Conservation (phyloP, 2,329 filamentous ascomycete genomes). For the Fusarium ramigenum region DNA sequence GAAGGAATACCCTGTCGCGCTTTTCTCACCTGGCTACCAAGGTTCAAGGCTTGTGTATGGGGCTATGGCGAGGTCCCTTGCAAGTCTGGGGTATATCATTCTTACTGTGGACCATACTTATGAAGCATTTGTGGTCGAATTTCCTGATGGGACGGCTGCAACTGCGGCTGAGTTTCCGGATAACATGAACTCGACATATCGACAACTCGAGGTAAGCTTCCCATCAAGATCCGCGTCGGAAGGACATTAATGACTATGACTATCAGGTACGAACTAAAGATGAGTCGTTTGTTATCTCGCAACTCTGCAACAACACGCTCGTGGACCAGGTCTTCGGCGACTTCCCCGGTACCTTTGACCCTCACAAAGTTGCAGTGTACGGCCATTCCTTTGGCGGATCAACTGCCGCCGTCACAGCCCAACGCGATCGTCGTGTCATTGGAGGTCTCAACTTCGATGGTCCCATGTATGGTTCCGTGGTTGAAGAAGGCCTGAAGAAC, state of each 20-base stretch:
- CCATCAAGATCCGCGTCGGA: rapidly evolving
- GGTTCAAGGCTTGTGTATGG: constrained; percentile 54
- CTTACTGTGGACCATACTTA: constrained; percentile 59
- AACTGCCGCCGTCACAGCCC: constrained; percentile 42
- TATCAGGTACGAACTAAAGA: constrained; percentile 1
- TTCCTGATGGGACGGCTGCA: constrained; percentile 51
- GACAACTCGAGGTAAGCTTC: neutral
- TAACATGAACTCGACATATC: neutral
- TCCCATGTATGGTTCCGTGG: constrained; percentile 24
- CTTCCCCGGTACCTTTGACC: constrained; percentile 13
- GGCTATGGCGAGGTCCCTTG: constrained; percentile 54
- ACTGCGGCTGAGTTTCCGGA: neutral
- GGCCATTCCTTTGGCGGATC: constrained; percentile 30
- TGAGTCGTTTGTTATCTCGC: constrained; percentile 25
- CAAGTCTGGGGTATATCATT: constrained; percentile 56
- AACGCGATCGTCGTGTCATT: constrained; percentile 45
- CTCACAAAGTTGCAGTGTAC: neutral
- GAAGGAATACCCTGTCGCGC: neutral
- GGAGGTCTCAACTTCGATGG: constrained; percentile 41
- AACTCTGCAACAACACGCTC: constrained; percentile 31
- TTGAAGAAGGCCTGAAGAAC: constrained; percentile 40
- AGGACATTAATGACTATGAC: neutral
- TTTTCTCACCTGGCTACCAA: constrained; percentile 57
- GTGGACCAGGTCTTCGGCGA: constrained; percentile 2
- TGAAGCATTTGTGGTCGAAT: constrained; percentile 55